phyloP scores from a whole-genome alignment of 2,329 filamentous ascomycete species.

The Aspergillus sojae region DNA sequence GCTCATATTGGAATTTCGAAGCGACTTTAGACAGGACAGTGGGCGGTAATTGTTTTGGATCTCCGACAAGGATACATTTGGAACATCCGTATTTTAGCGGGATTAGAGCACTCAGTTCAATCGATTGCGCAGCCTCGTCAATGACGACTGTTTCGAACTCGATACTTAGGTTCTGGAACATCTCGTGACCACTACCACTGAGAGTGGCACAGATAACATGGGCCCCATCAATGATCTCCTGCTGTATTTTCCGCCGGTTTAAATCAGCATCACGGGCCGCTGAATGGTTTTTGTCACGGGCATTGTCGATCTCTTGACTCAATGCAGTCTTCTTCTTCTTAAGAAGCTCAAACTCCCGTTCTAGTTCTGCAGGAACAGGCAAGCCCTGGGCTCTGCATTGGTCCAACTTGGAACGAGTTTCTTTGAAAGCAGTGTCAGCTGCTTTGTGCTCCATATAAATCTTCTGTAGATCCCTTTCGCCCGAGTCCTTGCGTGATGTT shows the following conservation, averaged over 20 bases:
- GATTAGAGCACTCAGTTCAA: conserved; percentile 93
- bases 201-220: conserved; percentile 95
- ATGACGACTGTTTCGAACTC: conserved; percentile 99
- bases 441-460: conserved; percentile 71
- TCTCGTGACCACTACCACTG: conserved; percentile 93
- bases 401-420: conserved; percentile 72
- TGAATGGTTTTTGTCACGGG: conserved; percentile 82
- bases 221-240: conserved; percentile 85
- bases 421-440: conserved; percentile 66
- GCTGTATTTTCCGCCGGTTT: conserved; percentile 79
- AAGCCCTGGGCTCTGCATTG: conserved; percentile 60
- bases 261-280: conserved; percentile 83
- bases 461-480: conserved; percentile 58
- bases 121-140: conserved; percentile 96
- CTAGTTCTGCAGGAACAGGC: conserved; percentile 54
- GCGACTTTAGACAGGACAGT: conserved; percentile 95
- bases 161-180: conserved; percentile 91
- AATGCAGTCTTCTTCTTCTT: conserved; percentile 76
- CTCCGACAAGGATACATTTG: conserved; percentile 95
- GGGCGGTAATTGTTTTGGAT: conserved; percentile 94
- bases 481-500: conserved; percentile 47
- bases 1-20: conserved; percentile 90
- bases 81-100: conserved; percentile 96
- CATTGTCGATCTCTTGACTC: conserved; percentile 80
- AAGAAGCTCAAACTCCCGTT: conserved; percentile 75